Evolutionary conservation across 208 protist species (phyloP), one percentile per base, ranked within the genome.

Genomic region (Wallacemonas sp.): DNA sequence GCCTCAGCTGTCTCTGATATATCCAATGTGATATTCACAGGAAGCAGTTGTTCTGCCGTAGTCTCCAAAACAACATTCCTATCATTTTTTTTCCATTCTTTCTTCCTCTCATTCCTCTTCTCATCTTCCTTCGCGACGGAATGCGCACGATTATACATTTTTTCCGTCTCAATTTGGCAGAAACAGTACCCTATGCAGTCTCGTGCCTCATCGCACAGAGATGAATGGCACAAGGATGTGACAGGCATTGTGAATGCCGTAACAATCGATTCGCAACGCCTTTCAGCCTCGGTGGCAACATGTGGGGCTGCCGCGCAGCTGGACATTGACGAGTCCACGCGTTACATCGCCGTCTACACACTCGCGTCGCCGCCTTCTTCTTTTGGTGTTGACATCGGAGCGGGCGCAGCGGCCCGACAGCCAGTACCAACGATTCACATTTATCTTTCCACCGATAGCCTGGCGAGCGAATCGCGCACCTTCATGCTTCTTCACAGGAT

Each of bases 21-120:
- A n/a, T n/a, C n/a, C n/a, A n/a, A n/a, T n/a, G n/a, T n/a, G n/a
- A n/a, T n/a, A n/a, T n/a, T n/a, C n/a, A n/a, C n/a, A n/a, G n/a
- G n/a, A n/a, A n/a, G n/a, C n/a, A n/a, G n/a, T n/a, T n/a, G n/a
- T n/a, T n/a, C n/a, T n/a, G n/a, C n/a, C n/a, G n/a, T n/a, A n/a
- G n/a, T n/a, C n/a, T n/a, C n/a, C n/a, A n/a, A n/a, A n/a, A n/a
- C n/a, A n/a, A 15, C 36, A 42, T 22, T 51, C 45, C 19, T 38
- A 42, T 34, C 55, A 55, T 62, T 53, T 36, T 63, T 33, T 30
- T 45, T 62, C 54, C 45, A 49, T 14, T n/a, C 21, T 62, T 36
- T 38, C 41, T 55, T 49, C 17, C 36, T 17, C 36, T 41, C 36
- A 17, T 41, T 41, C 14, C 36, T 41, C 14, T 41, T 41, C 36